Base-by-base conservation (phyloP, 768 basidiomycete genomes). In the Pisolithus albus region DNA sequence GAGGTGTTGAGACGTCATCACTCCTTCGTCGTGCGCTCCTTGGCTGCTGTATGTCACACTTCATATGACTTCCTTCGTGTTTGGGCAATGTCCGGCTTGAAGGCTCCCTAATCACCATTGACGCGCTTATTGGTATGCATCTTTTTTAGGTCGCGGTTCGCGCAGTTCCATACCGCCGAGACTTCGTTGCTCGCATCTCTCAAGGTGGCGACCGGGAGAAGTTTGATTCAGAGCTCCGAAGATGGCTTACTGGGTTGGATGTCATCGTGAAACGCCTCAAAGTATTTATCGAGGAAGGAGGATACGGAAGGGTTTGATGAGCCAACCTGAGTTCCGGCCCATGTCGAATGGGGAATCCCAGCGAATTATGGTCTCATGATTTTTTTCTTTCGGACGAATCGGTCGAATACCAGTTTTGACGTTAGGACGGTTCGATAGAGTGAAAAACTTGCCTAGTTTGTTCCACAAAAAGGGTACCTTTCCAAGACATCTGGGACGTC, bases 181-280 rank as follows among this genome's bases (percentile, higher is more conserved):
- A 84, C 48, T 89, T 89, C 60, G 82, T 82, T 56, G 62, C 69
- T 4, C 75, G 78, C 23, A 74, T 89, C 38, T 72, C 80, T 3
- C 79, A 88, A 61, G 85, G 83, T 10, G 81, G 75, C 5, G 76
- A 81, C n/a, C 47, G 67, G 24, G 82, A 83, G 55, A 80, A 79
- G 54, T 75, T 89, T 23, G 75, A 81, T 43, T 56, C 47, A 0
- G 84, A 82, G 60, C 70, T 89, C 19, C 62, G 60, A 8, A 76
- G 74, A 53, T 89, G 87, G 87, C 72, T 88, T 1, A 64, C 51
- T 1, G 84, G 77, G 0, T 72, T 89, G n/a, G 81, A 83, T 44
- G 62, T 52, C 30, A 72, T 87, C 44, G 79, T 79, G 16, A 61
- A 59, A 50, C 78, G 75, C 38, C 61, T 84, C 56, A 76, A 74